These are phyloP conservation scores for Lathyrus aphaca DNA, from an alignment of 306 rosid genomes.

Conservation along the genomic window DNA sequence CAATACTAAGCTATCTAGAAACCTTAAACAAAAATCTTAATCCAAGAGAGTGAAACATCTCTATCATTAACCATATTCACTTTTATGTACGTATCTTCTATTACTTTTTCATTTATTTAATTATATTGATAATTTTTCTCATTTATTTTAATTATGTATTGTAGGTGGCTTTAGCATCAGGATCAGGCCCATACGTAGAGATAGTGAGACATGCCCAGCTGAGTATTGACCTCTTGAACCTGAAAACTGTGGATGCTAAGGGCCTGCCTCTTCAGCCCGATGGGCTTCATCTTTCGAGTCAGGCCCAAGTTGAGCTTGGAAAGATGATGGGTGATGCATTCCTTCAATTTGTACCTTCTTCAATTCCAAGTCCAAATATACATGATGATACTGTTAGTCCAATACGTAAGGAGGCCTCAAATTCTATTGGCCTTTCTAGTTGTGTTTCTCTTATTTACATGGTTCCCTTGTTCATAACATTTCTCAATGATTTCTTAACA, in stretches of 20 bases:
- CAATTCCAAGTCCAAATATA: neutral
- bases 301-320: constrained; percentile 64
- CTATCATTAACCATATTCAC: constrained; percentile 1
- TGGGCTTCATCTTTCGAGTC: constrained; percentile 63
- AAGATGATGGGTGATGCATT: constrained; percentile 57
- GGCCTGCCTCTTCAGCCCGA: constrained; percentile 58
- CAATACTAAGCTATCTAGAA: constrained; percentile 1
- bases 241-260: constrained; percentile 63
- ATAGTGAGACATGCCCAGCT: constrained; percentile 66
- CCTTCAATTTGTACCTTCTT: constrained; percentile 50
- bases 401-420: neutral
- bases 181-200: constrained; percentile 56
- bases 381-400: constrained; percentile 12
- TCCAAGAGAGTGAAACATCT: constrained; percentile 16
- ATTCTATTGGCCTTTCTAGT: neutral
- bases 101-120: neutral
- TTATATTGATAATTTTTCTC: too few relatives aligned
- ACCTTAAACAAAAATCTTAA: neutral
- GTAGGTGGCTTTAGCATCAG: constrained; percentile 76
- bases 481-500: neutral
- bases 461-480: constrained; percentile 16
- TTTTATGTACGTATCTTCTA: neutral
- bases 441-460: neutral
- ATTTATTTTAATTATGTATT: neutral
- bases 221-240: constrained; percentile 52